These are phyloP conservation scores for Aspergillus awamori DNA, from an alignment of 2,329 filamentous ascomycete species.

Conservation along the genomic window DNA sequence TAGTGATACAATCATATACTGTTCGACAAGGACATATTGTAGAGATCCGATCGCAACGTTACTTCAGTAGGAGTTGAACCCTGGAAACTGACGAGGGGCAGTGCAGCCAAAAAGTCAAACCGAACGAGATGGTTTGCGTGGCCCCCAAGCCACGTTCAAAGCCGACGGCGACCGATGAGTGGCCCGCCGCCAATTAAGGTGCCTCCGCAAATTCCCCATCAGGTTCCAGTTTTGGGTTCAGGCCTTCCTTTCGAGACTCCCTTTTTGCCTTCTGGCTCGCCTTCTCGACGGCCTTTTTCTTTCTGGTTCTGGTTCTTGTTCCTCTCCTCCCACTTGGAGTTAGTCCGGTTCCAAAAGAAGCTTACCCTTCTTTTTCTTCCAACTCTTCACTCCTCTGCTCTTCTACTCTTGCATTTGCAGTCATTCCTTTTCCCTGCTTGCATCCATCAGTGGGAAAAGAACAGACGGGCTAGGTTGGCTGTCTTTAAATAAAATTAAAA, in stretches of 20 bases:
- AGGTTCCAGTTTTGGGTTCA: not conserved
- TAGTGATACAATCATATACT: no score
- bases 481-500: no score
- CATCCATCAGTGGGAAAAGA: not conserved
- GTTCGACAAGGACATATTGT: no score
- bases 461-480: no score
- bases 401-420: not conserved
- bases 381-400: not conserved
- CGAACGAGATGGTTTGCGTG: constrained; percentile 4
- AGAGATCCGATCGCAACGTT: no score
- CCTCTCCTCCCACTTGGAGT: not conserved
- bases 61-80: no score
- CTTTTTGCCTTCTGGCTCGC: not conserved
- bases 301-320: not conserved
- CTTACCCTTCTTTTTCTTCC: not conserved
- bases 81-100: no score
- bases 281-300: not conserved
- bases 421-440: not conserved
- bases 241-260: not conserved
- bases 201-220: constrained; percentile 8
- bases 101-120: not conserved
- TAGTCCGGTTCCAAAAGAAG: not conserved
- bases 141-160: constrained; percentile 4
- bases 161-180: constrained; percentile 3
- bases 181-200: constrained; percentile 13